Evolutionary conservation across 129 eudicot genomes (phyloP).

Genomic region (Chrysanthemum seticuspe): DNA sequence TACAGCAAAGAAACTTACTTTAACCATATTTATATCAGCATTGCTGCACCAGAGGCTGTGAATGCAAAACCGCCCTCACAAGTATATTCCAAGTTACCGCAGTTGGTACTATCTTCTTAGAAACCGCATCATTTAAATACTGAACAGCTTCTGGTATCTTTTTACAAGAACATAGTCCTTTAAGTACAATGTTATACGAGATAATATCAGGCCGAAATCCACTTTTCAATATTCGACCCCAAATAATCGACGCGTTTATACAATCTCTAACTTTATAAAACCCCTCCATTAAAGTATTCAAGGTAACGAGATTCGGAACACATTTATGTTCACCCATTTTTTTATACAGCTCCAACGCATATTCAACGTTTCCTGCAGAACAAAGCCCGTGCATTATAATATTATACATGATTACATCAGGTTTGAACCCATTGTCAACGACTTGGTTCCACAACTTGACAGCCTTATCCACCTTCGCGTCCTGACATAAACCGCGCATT

Average conservation of each 20-base stretch:
- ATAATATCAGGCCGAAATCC: slow-evolving; percentile 79
- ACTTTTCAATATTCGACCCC: slow-evolving; percentile 66
- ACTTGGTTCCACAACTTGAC: slow-evolving; percentile 58
- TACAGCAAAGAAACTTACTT: slow-evolving; percentile 34
- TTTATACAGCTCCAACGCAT: slow-evolving; percentile 56
- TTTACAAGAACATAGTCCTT: slow-evolving; percentile 73
- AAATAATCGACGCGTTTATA: slow-evolving; percentile 50
- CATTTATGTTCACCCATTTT: slow-evolving; percentile 54
- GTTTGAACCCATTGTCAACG: slow-evolving; percentile 58
- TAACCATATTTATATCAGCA: slow-evolving; percentile 1
- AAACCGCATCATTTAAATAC: slow-evolving; percentile 63
- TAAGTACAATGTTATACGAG: slow-evolving; percentile 76
- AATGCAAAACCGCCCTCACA: slow-evolving; percentile 57
- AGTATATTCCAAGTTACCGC: slow-evolving; percentile 82
- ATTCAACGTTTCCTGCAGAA: slow-evolving; percentile 57
- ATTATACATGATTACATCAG: slow-evolving; percentile 85
- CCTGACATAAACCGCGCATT: slow-evolving; percentile 76
- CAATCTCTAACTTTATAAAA: slow-evolving; percentile 71
- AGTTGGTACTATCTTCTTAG: slow-evolving; percentile 59
- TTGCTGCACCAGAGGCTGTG: slow-evolving; percentile 11
- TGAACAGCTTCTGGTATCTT: slow-evolving; percentile 51
- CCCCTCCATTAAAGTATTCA: slow-evolving; percentile 91
- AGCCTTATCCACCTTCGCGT: slow-evolving; percentile 60
- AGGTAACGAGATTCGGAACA: slow-evolving; percentile 76
- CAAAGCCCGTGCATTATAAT: slow-evolving; percentile 87